Evolutionary conservation across 768 basidiomycete genomes (phyloP).

Genomic region (Paxillus rubicundulus): DNA sequence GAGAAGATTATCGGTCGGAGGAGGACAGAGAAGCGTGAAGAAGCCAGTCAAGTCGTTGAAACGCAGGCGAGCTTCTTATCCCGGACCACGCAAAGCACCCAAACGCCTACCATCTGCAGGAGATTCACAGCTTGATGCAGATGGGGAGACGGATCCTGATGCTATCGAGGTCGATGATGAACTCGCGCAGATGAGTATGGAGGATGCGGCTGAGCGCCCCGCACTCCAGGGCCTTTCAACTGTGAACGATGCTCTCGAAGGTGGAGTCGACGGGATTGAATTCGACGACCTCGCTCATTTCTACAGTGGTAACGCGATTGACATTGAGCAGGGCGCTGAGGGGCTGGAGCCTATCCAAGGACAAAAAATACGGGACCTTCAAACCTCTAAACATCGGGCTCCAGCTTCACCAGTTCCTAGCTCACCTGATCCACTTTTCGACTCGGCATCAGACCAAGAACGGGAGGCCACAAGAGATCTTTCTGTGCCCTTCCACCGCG

Average conservation of each 20-base stretch:
- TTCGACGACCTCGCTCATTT: conserved; percentile 33
- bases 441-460: conserved; percentile 20
- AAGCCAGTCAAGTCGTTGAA: conserved; percentile 7
- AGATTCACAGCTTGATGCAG: conserved; percentile 33
- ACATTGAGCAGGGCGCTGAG: conserved; percentile 27
- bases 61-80: conserved; percentile 30
- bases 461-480: conserved; percentile 6
- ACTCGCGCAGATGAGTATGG: conserved; percentile 25
- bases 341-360: conserved; percentile 9
- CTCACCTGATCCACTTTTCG: conserved; percentile 29
- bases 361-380: not conserved
- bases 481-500: conserved; percentile 40
- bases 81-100: conserved; percentile 18
- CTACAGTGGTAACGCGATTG: conserved; percentile 29
- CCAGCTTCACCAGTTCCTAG: conserved; percentile 11
- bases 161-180: conserved; percentile 37
- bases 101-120: conserved; percentile 23
- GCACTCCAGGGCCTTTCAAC: conserved; percentile 4
- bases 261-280: conserved; percentile 8
- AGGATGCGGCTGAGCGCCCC: conserved; percentile 17
- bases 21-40: conserved; percentile 4
- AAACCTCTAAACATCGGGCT: not conserved
- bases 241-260: conserved; percentile 2
- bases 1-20: conserved; percentile 8
- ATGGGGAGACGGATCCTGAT: conserved; percentile 35